phyloP scores from a whole-genome alignment of 768 basidiomycete genomes.

The Boletus rubescentipes region DNA sequence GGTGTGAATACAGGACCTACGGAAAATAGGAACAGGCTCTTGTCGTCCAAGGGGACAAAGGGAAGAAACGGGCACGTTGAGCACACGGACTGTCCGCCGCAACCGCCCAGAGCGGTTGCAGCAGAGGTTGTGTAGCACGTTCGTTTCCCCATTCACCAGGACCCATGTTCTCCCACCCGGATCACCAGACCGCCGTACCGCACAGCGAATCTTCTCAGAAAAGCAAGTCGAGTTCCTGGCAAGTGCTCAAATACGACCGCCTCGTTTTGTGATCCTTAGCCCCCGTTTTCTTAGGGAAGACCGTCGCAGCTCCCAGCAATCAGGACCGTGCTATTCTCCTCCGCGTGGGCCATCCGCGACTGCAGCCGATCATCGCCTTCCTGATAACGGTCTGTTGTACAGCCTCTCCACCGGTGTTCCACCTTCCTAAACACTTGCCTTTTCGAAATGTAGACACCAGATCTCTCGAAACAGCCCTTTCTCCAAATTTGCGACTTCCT shows the following conservation, averaged over 20 bases:
- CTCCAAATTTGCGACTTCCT: slow-evolving; percentile 34
- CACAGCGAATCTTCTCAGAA: slow-evolving; percentile 27
- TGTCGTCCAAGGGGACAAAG: slow-evolving; percentile 1
- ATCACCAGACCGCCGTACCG: slow-evolving; percentile 30
- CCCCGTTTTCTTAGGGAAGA: slow-evolving; percentile 28
- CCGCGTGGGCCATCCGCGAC: slow-evolving; percentile 24
- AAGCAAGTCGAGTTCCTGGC: slow-evolving; percentile 27
- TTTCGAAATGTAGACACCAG: slow-evolving; percentile 31
- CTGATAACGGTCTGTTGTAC: slow-evolving; percentile 32
- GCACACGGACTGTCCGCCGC: slow-evolving; percentile 15
- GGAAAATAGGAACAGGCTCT: slow-evolving; percentile 4
- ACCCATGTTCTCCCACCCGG: slow-evolving; percentile 31
- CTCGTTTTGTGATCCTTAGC: slow-evolving; percentile 16
- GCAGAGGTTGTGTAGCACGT: slow-evolving; percentile 13
- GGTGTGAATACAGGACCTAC: slow-evolving; percentile 12
- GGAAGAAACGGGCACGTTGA: slow-evolving; percentile 7
- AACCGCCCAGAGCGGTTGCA: slow-evolving; percentile 2
- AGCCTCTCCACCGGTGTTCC: slow-evolving; percentile 21
- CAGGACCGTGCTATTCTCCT: slow-evolving; percentile 20
- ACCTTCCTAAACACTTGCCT: slow-evolving; percentile 29
- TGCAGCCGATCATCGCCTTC: slow-evolving; percentile 34
- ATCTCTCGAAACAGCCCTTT: slow-evolving; percentile 34
- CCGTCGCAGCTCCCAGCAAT: slow-evolving; percentile 24
- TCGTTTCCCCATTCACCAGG: slow-evolving; percentile 21
- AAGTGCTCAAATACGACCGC: slow-evolving; percentile 23